A percentile compares a stretch with the other conserved stretches of the same genome.
These are phyloP conservation scores for Ziziphus jujuba DNA, from an alignment of 306 rosid genomes.

Conservation along the genomic window DNA sequence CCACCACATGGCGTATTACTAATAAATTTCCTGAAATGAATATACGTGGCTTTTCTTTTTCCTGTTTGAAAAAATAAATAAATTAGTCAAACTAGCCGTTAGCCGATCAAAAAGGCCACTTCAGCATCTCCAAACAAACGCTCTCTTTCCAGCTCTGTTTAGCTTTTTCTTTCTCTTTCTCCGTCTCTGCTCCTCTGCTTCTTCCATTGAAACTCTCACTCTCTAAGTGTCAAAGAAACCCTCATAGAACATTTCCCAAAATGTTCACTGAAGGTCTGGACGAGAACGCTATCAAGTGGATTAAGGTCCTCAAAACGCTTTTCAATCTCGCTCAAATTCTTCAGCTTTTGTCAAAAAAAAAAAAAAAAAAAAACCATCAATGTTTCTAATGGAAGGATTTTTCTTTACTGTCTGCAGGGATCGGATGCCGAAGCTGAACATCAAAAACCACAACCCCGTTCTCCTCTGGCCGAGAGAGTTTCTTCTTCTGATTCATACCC, in stretches of 20 bases:
- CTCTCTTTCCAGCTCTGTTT: conserved; percentile 29
- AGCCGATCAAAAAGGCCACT: conserved; percentile 13
- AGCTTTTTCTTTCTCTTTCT: conserved; percentile 6
- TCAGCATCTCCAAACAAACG: conserved; percentile 23
- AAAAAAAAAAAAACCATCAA: not conserved
- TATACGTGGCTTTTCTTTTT: too few relatives aligned
- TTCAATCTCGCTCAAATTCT: not conserved
- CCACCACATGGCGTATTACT: too few relatives aligned
- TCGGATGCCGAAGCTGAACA: conserved; percentile 37
- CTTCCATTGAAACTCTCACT: not conserved
- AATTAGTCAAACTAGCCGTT: conserved; percentile 75
- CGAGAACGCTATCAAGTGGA: conserved; percentile 85
- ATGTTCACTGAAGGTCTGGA: conserved; percentile 97
- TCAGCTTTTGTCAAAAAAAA: not conserved
- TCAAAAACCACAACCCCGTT: conserved; percentile 39
- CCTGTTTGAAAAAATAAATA: too few relatives aligned
- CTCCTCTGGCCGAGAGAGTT: conserved; percentile 61
- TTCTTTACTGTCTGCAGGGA: conserved; percentile 37
- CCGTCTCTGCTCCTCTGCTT: conserved; percentile 11
- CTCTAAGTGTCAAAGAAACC: not conserved
- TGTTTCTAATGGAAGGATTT: not conserved
- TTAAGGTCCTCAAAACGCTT: conserved; percentile 31
- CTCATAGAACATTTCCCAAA: not conserved
- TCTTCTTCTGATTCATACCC: conserved; percentile 40
- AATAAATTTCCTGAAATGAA: too few relatives aligned